Percentiles rank a stretch among this genome's conserved stretches.
Evolutionary conservation across 2,329 filamentous ascomycete genomes (phyloP).

Genomic region (Thielaviopsis ethacetica): DNA sequence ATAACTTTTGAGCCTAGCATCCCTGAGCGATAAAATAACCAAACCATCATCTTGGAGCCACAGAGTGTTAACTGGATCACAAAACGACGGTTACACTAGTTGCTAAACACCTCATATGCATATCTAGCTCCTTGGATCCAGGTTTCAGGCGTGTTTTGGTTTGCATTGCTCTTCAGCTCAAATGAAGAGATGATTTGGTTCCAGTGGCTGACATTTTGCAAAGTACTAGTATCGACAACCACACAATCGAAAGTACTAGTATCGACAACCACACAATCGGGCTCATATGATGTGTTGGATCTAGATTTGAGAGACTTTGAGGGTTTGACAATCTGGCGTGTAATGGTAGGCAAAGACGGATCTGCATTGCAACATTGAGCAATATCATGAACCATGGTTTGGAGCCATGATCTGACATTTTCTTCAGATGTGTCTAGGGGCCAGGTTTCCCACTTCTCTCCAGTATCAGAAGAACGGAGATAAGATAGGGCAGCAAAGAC

Average conservation of each 20-base stretch:
- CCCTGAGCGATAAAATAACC: neutral
- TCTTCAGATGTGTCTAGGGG: neutral
- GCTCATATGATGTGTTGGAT: no score
- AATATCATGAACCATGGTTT: neutral
- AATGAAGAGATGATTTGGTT: neutral
- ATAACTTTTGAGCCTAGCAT: neutral
- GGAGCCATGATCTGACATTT: neutral
- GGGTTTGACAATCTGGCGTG: neutral
- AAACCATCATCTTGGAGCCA: no score
- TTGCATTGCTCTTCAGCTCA: neutral
- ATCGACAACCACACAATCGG: neutral
- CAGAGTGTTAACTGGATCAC: neutral
- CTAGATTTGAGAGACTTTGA: neutral
- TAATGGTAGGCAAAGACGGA: neutral
- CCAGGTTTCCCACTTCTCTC: neutral
- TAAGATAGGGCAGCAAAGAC: neutral
- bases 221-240: neutral
- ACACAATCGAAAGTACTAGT: no score
- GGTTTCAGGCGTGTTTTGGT: neutral
- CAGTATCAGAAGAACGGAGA: neutral
- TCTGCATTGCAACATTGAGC: neutral
- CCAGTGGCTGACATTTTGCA: neutral
- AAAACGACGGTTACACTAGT: neutral
- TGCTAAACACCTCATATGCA: neutral
- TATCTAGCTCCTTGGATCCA: neutral